phyloP scores from a whole-genome alignment of 768 basidiomycete genomes.

The Crucibulum laeve region DNA sequence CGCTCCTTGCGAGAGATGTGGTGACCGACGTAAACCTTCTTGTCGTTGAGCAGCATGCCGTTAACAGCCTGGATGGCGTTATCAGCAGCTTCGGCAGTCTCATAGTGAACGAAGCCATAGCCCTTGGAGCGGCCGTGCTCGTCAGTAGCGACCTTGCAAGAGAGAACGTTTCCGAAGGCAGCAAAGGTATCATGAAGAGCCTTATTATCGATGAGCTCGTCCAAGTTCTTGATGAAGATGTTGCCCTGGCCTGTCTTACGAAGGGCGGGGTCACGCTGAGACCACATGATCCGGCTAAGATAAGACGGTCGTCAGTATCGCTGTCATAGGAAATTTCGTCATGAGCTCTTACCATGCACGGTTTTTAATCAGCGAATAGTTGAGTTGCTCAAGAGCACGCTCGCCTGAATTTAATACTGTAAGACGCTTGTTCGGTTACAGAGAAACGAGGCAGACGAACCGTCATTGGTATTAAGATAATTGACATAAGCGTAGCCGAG shows the following conservation, averaged over 20 bases:
- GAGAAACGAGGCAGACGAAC: constrained; percentile 35
- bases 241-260: constrained; percentile 99
- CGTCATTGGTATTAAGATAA: constrained; percentile 93
- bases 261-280: constrained; percentile 98
- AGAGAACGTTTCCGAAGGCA: constrained; percentile 96
- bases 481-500: constrained; percentile 99
- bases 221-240: constrained; percentile 99
- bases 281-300: constrained; percentile 98
- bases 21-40: constrained; percentile 97
- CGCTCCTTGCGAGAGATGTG: constrained; percentile 99
- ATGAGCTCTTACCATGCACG: constrained; percentile 90
- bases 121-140: constrained; percentile 95
- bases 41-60: constrained; percentile 98
- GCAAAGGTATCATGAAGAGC: constrained; percentile 99
- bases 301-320: constrained; percentile 9
- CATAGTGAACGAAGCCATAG: constrained; percentile 99
- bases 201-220: constrained; percentile 98
- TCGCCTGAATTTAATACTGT: constrained; percentile 54
- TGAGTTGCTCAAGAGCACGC: constrained; percentile 97
- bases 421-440: constrained; percentile 7
- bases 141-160: constrained; percentile 98
- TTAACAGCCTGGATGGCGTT: constrained; percentile 98
- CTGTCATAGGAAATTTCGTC: background rate
- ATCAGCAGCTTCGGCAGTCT: constrained; percentile 94
- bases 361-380: constrained; percentile 98